Conservation (phyloP, 2,329 filamentous ascomycete genomes). For the Diplodia seriata region DNA sequence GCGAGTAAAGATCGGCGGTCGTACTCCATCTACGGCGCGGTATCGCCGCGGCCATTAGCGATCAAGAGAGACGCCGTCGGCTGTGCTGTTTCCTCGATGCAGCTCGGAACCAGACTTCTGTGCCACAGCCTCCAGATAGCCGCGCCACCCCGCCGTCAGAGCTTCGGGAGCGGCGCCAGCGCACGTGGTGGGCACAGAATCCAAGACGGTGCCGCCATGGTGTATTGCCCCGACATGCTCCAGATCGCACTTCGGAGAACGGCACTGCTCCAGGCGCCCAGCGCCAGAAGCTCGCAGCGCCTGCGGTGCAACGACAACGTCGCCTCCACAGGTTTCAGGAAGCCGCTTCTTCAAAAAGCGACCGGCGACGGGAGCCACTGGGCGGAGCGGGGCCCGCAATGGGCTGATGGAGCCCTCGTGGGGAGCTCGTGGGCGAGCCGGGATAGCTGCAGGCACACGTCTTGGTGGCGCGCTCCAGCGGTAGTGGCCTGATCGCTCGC, state of each 20-base stretch:
- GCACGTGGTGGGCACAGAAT: conserved; percentile 21
- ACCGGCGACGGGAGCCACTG: background rate
- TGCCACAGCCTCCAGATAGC: conserved; percentile 20
- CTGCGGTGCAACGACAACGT: conserved; percentile 15
- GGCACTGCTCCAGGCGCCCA: conserved; percentile 14
- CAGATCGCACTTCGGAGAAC: conserved; percentile 14
- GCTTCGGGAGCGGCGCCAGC: conserved; percentile 20
- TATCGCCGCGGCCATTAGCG: conserved; percentile 6
- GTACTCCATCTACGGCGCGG: background rate
- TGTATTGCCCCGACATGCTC: background rate
- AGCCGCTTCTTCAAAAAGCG: conserved; percentile 20
- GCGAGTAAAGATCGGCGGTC: conserved; percentile 22
- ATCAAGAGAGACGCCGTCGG: conserved; percentile 4
- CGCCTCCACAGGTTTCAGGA: conserved; percentile 26
- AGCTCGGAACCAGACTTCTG: conserved; percentile 16
- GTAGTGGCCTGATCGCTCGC: conserved; percentile 23
- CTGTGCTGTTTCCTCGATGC: conserved; percentile 9
- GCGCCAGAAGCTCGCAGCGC: conserved; percentile 2
- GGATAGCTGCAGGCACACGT: conserved; percentile 17
- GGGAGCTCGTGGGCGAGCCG: conserved; percentile 17
- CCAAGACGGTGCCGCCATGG: background rate
- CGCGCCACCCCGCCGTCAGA: conserved; percentile 22
- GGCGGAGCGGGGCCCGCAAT: background rate
- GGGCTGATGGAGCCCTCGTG: conserved; percentile 13
- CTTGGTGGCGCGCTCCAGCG: background rate